Evolutionary conservation across 352 stramenopile species (phyloP), one percentile per base, ranked within the genome.

Genomic region (Phytophthora tentaculata): DNA sequence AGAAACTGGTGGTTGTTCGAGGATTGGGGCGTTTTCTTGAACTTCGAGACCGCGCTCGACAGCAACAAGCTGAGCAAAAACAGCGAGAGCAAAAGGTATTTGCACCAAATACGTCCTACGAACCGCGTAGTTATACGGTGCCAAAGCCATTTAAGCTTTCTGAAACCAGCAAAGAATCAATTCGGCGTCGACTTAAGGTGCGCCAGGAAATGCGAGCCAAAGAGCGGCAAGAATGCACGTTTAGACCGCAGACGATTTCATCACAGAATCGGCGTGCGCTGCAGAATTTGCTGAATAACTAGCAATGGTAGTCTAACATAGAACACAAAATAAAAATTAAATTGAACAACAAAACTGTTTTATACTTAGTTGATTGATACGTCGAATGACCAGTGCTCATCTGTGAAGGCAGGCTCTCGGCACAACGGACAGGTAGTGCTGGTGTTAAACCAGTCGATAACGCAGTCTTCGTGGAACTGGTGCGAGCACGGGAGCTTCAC

Each of bases 21-120:
- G 89, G 89, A 8, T 79, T 97, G 24, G 83, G 76, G 0, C 66
- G 88, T 13, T 95, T 95, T 67, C 66, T 97, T 28, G 86, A 96
- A 57, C 74, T 92, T 12, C 78, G 83, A 58, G 80, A 95, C 9
- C 63, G 83, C 2, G 88, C 88, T n/a, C 82, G 86, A 60, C 76
- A 86, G 10, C 81, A 93, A 19, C 76, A 84, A 62, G 66, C 74
- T 19, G 88, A 95, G 44, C 76, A 84, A 49, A 79, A 84, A 22
- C 56, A 87, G 62, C 81, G 86, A 19, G 83, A 93, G 56, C 64
- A 89, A 23, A 85, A 83, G 32, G 77, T 83, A 0, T 95, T 95
- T 60, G 61, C 74, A 23, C 81, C 73, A 9, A 83, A 91, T 16
- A 58, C 55, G 9, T 19, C 71, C 0, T 92, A 92, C 55, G 79